phyloP scores from a whole-genome alignment of 208 protist genomes.

The Vickermania ingenoplastis region DNA sequence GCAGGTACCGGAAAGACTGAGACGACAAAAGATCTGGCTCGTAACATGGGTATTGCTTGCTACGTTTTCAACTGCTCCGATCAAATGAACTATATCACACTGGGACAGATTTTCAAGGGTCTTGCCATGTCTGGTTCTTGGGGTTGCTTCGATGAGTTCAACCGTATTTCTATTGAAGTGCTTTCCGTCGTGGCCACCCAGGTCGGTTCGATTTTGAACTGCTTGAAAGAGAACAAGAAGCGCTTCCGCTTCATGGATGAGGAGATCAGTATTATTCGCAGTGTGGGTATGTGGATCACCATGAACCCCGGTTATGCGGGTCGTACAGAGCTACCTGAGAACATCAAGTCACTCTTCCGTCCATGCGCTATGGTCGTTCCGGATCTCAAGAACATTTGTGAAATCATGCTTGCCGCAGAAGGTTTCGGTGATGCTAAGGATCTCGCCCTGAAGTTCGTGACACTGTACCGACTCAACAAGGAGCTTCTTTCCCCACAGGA shows the following conservation, averaged over 20 bases:
- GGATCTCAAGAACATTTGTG: conserved; percentile 97
- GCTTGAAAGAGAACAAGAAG: conserved; percentile 93
- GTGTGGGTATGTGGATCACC: conserved; percentile 95
- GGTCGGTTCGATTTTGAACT: conserved; percentile 96
- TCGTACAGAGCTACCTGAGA: conserved; percentile 95
- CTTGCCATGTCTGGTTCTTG: conserved; percentile 94
- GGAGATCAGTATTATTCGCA: conserved; percentile 86
- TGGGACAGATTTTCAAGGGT: conserved; percentile 97
- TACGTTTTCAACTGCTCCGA: conserved; percentile 97
- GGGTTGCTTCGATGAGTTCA: conserved; percentile 98
- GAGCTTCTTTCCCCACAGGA: conserved; percentile 96
- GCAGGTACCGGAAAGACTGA: conserved; percentile 93
- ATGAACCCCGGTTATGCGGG: conserved; percentile 97
- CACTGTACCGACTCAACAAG: conserved; percentile 94
- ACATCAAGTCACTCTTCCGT: conserved; percentile 96
- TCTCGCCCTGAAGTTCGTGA: conserved; percentile 97
- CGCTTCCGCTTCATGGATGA: conserved; percentile 95
- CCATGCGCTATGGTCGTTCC: conserved; percentile 97
- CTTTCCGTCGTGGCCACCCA: conserved; percentile 98
- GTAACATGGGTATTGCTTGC: conserved; percentile 91
- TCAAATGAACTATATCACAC: conserved; percentile 97
- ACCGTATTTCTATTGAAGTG: conserved; percentile 94
- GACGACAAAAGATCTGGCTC: conserved; percentile 92
- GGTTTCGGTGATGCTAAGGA: conserved; percentile 95
- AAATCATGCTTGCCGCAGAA: conserved; percentile 98